phyloP scores from a whole-genome alignment of 1,284 basidiomycete species.

The Butyriboletus appendiculatus region DNA sequence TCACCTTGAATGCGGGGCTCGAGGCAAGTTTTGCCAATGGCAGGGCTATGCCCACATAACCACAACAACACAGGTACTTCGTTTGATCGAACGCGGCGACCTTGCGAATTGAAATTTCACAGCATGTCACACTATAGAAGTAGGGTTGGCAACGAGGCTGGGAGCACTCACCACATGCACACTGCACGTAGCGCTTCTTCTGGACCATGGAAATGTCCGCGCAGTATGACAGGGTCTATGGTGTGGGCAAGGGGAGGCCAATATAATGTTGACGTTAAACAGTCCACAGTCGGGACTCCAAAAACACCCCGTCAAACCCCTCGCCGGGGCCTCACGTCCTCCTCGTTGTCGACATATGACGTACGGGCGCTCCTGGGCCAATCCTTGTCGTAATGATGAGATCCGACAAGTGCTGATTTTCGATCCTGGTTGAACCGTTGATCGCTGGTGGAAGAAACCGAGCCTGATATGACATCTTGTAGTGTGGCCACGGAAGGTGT shows the following conservation, averaged over 20 bases:
- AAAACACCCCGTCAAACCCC: background rate
- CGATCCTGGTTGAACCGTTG: background rate
- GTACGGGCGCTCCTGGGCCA: constrained; percentile 1
- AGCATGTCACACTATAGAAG: background rate
- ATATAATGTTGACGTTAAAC: background rate
- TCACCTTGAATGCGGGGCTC: constrained; percentile 5
- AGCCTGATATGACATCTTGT: background rate
- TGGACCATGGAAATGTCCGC: background rate
- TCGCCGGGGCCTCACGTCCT: no score
- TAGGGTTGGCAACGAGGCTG: constrained; percentile 10
- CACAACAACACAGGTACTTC: background rate
- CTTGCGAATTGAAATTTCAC: constrained; percentile 10
- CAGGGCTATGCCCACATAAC: background rate
- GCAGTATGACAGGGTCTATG: background rate
- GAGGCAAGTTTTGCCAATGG: constrained; percentile 4
- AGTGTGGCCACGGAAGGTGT: background rate
- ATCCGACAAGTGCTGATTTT: background rate
- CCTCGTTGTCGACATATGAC: constrained; percentile 19
- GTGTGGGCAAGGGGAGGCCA: background rate
- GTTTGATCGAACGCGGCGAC: constrained; percentile 19
- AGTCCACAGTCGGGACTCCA: background rate
- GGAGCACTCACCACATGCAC: constrained; percentile 7
- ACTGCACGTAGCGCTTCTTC: background rate
- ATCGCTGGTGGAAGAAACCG: background rate
- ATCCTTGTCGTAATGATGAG: background rate